Evolutionary conservation across 2,329 filamentous ascomycete species (phyloP).

Genomic region (Phialophora verrucosa): DNA sequence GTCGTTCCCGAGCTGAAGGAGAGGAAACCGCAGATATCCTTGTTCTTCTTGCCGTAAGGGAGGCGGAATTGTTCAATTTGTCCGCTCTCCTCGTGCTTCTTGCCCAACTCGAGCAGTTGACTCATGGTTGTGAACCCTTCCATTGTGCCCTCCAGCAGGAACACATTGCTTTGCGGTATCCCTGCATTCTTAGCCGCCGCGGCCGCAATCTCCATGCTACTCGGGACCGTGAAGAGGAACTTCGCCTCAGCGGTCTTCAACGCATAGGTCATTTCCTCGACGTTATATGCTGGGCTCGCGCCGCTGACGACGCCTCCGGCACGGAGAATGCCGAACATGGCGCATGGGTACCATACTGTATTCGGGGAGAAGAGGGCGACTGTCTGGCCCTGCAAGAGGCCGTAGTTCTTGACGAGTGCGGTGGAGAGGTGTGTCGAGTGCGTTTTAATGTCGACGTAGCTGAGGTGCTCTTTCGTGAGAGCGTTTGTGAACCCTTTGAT

Average conservation of each 20-base stretch:
- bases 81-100: constrained; percentile 46
- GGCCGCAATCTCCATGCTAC: constrained; percentile 58
- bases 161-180: constrained; percentile 58
- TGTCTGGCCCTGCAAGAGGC: constrained; percentile 60
- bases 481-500: constrained; percentile 65
- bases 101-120: constrained; percentile 45
- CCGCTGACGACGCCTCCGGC: constrained; percentile 65
- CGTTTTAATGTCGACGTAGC: constrained; percentile 63
- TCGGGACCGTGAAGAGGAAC: constrained; percentile 36
- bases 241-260: constrained; percentile 63
- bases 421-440: constrained; percentile 66
- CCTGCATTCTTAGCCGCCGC: constrained; percentile 62
- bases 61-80: constrained; percentile 59
- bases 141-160: constrained; percentile 62
- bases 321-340: constrained; percentile 63
- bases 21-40: constrained; percentile 59
- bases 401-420: constrained; percentile 62
- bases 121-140: constrained; percentile 55
- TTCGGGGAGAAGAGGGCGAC: constrained; percentile 68
- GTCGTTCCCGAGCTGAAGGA: constrained; percentile 46
- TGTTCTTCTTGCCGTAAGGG: constrained; percentile 60
- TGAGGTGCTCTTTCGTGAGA: constrained; percentile 62
- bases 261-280: constrained; percentile 71
- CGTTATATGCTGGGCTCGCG: constrained; percentile 68
- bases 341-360: constrained; percentile 70